Evolutionary conservation across 2,329 filamentous ascomycete genomes (phyloP).

Genomic region (Blastomyces emzantsi): DNA sequence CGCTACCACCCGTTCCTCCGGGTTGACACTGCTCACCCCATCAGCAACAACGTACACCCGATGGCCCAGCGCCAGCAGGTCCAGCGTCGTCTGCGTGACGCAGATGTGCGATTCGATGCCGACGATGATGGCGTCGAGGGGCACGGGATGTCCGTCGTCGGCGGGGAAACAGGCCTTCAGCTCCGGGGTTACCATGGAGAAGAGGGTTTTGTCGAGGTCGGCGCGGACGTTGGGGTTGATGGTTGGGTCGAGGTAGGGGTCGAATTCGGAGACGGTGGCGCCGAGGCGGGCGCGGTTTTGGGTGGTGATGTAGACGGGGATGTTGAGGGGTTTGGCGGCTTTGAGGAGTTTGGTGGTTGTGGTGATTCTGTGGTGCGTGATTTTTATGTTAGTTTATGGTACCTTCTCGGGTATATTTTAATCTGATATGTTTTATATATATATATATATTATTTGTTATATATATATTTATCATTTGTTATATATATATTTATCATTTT

Average conservation of each 20-base stretch:
- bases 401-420: neutral
- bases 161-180: constrained; percentile 41
- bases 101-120: constrained; percentile 94
- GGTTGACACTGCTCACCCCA: constrained; percentile 80
- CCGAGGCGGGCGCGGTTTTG: constrained; percentile 74
- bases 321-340: constrained; percentile 43
- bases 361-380: constrained; percentile 45
- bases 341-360: constrained; percentile 61
- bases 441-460: neutral
- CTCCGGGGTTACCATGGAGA: constrained; percentile 75
- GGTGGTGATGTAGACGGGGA: constrained; percentile 79
- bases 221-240: constrained; percentile 44
- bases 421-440: no score
- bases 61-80: constrained; percentile 66
- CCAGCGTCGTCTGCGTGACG: constrained; percentile 83
- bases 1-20: constrained; percentile 69
- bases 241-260: constrained; percentile 41
- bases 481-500: no score
- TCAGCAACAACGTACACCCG: constrained; percentile 81
- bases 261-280: constrained; percentile 66
- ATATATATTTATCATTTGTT: neutral
- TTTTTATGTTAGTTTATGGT: constrained; percentile 7
- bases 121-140: constrained; percentile 61
- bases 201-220: constrained; percentile 75
- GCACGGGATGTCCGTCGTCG: constrained; percentile 6